Evolutionary conservation across 306 rosid species (phyloP).

Genomic region (Cicer judaicum): DNA sequence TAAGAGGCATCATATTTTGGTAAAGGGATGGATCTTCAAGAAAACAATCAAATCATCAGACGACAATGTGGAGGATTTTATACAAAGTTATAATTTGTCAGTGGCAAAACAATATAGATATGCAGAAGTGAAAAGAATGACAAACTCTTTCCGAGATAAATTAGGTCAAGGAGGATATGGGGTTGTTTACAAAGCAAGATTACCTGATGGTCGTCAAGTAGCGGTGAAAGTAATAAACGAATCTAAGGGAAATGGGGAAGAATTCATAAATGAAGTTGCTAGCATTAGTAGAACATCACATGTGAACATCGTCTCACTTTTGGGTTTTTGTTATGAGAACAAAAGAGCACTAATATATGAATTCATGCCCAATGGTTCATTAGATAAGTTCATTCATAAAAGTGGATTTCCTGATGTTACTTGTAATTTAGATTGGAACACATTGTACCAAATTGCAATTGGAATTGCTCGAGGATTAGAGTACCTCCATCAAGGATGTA

Average conservation of each 20-base stretch:
- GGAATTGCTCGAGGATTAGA: conserved; percentile 58
- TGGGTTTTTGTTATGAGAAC: conserved; percentile 48
- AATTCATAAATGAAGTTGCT: conserved; percentile 55
- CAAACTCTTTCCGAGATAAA: conserved; percentile 40
- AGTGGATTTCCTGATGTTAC: background rate
- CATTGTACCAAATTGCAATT: conserved; percentile 28
- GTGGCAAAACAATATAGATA: conserved; percentile 45
- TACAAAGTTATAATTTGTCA: conserved; percentile 1
- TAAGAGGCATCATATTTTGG: background rate
- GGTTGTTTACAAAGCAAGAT: conserved; percentile 47
- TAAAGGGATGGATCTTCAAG: background rate
- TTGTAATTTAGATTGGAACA: conserved; percentile 36
- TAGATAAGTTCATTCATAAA: conserved; percentile 46
- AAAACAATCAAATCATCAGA: background rate
- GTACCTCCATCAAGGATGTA: conserved; percentile 52
- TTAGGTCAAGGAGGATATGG: conserved; percentile 59
- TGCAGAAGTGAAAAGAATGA: conserved; percentile 37
- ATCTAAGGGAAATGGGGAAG: conserved; percentile 50
- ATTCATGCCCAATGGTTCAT: conserved; percentile 54
- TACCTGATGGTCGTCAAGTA: conserved; percentile 47
- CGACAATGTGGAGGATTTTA: conserved; percentile 13
- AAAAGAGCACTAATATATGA: conserved; percentile 57
- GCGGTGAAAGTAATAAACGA: conserved; percentile 49
- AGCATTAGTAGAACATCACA: conserved; percentile 56
- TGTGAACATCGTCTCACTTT: conserved; percentile 49